These are phyloP conservation scores for Cardiospermum halicacabum DNA, from an alignment of 345 rosid species.

Conservation along the genomic window DNA sequence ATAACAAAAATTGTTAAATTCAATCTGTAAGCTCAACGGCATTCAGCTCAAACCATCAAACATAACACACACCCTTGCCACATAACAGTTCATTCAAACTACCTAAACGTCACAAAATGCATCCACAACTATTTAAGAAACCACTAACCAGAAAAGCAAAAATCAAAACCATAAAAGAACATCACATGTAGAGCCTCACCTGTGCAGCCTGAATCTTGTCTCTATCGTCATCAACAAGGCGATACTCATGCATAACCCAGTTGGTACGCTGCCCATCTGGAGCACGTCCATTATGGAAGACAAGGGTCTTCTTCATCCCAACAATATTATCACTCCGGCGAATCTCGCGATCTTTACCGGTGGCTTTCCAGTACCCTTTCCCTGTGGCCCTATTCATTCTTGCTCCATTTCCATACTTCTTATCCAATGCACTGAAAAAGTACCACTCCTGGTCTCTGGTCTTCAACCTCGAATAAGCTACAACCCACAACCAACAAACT, in stretches of 20 bases:
- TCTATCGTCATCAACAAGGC: conserved; percentile 49
- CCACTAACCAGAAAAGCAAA: background rate
- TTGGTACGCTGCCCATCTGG: conserved; percentile 59
- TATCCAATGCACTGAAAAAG: conserved; percentile 72
- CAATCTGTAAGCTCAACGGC: background rate
- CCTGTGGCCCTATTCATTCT: conserved; percentile 58
- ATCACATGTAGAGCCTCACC: conserved; percentile 28
- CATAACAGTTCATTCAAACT: no score
- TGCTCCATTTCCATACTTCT: conserved; percentile 66
- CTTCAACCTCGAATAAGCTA: conserved; percentile 52
- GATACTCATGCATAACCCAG: conserved; percentile 87
- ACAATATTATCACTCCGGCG: conserved; percentile 27
- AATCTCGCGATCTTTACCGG: conserved; percentile 55
- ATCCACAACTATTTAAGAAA: background rate
- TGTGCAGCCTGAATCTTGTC: conserved; percentile 36
- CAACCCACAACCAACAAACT: conserved; percentile 14
- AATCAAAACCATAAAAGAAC: conserved; percentile 2
- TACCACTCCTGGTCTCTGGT: conserved; percentile 76
- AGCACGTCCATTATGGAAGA: conserved; percentile 58
- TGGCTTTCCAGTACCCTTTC: conserved; percentile 68
- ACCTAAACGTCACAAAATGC: background rate
- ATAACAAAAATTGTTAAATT: background rate
- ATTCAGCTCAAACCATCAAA: background rate
- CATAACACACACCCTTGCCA: background rate
- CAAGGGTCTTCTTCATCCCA: conserved; percentile 67